Base-by-base conservation (phyloP, 2,329 filamentous ascomycete genomes). In the Epicoccum nigrum region DNA sequence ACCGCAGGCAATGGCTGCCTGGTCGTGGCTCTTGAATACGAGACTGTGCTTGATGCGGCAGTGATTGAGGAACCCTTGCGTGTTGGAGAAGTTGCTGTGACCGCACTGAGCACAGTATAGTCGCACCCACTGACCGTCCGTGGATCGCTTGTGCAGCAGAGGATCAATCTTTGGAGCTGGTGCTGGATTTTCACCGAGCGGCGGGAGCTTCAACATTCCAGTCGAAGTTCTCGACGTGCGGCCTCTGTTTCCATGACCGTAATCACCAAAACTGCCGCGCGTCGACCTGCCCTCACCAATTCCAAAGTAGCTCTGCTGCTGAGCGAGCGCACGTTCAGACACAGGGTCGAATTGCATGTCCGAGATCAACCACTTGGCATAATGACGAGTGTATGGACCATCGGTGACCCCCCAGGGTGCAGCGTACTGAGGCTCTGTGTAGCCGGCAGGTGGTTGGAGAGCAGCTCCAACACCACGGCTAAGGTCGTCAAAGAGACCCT, bases 51-150 rank as follows among this genome's bases (percentile, higher is more conserved):
- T 92, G 64, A 99, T 97, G 50, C 94, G 91, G 71, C 93, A 97
- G 71, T 99, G 94, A 69, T 99, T 99, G 77, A 99, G 94, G 76
- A 97, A 97, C n/a, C 94, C 94, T 74, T 97, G 94, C 0, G 92
- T 95, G 76, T 92, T 97, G 48, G 89, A 92, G 69, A 97, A 97
- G 72, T 97, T 90, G 71, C 91, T 90, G 58, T 93, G 84, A 41
- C 91, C 83, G 74, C 94, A 97, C 72, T 94, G 89, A 33, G 77
- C 77, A 78, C 94, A 99, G 57, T 96, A 88, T 40, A 97, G 82
- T 75, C 96, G 95, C 58, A 97, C 93, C 58, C 87, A 86, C 68
- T 90, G 82, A 48, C 90, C 90, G 74, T 97, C 92, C 16, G 81
- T 83, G 45, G 88, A 87, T 64, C 92, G 88, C 75, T 91, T 92